phyloP scores from a whole-genome alignment of 2,329 filamentous ascomycete species.

The Arachnomyces sp. region DNA sequence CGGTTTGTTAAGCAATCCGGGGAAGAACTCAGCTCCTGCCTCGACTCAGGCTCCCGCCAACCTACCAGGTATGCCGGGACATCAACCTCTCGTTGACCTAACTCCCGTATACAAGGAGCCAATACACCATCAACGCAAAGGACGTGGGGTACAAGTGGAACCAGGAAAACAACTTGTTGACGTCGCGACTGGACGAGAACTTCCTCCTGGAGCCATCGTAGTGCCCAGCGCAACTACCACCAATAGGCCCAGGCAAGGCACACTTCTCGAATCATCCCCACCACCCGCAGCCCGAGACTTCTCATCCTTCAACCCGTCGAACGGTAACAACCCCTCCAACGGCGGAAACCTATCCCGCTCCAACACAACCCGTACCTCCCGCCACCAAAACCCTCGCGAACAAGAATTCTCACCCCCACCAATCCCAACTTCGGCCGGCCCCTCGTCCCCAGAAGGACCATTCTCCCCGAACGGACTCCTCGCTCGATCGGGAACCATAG shows the following conservation, averaged over 20 bases:
- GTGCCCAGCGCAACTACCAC: slow-evolving; percentile 35
- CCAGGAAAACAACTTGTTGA: slow-evolving; percentile 33
- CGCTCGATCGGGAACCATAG: slow-evolving; percentile 16
- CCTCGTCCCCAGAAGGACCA: slow-evolving; percentile 13
- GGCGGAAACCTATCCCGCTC: slow-evolving; percentile 18
- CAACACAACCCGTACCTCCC: slow-evolving; percentile 27
- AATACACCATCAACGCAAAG: slow-evolving; percentile 37
- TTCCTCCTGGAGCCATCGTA: slow-evolving; percentile 23
- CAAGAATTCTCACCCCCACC: no score
- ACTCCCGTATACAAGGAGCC: slow-evolving; percentile 58
- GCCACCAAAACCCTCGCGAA: slow-evolving; percentile 11
- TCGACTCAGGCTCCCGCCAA: slow-evolving; percentile 18
- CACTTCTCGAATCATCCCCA: slow-evolving; percentile 5
- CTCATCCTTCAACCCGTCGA: slow-evolving; percentile 2
- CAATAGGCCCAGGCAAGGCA: slow-evolving; percentile 21
- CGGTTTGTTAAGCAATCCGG: slow-evolving; percentile 47
- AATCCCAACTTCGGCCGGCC: slow-evolving; percentile 8
- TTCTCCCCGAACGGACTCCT: slow-evolving; percentile 34
- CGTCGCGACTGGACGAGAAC: slow-evolving; percentile 34
- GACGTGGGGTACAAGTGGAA: slow-evolving; percentile 37
- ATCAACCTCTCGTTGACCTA: slow-evolving; percentile 59
- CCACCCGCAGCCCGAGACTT: slow-evolving; percentile 11
- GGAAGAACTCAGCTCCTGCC: slow-evolving; percentile 35
- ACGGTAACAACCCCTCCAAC: background rate
- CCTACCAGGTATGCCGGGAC: slow-evolving; percentile 12